Base-by-base conservation (phyloP, 345 rosid species). In the Brassica rapa region DNA sequence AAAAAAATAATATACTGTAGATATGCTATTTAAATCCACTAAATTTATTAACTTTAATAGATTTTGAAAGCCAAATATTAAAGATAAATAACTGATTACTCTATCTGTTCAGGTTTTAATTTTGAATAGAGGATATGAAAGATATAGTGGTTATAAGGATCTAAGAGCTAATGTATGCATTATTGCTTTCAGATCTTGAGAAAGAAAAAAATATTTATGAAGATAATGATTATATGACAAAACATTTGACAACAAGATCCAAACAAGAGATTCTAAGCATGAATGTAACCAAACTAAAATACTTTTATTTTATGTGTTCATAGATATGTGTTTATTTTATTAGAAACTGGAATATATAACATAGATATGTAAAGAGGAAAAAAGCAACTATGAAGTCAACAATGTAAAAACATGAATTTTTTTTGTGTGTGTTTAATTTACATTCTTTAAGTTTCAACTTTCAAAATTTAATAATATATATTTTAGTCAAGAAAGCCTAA, bases 341-440 rank as follows among this genome's bases (percentile, higher is more conserved):
- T 70, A 80, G 83, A 80, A 75, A 80, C 80, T 79, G 24, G 56
- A 80, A 75, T 82, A 63, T 82, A 82, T 84, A 83, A 71, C 86
- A 53, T 83, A 85, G 90, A 89, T 89, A 86, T 85, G 67, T 80
- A 81, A 61, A 43, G 2, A 41, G 21, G 4, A 43, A 14, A 16
- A 60, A 71, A 71, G 14, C 35, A 72, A 66, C 21, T 21, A 74
- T 64, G 11, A 80, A 75, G 67, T 64, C 76, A 80, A 75, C 66
- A 63, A 64, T 75, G 68, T 65, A 32, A 65, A 70, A 55, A 62
- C 71, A 74, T 37, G 25, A 69, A 78, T 66, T 19, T 53, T 32
- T 32, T 32, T 32, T 32, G 15, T 37, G 9, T 15, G 37, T n/a
- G 6, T 62, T 27, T 71, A 3, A 35, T 37, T 53, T 33, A 24